Base-by-base conservation (phyloP, 2,329 filamentous ascomycete species). In the Hymenoscyphus fructigenus region DNA sequence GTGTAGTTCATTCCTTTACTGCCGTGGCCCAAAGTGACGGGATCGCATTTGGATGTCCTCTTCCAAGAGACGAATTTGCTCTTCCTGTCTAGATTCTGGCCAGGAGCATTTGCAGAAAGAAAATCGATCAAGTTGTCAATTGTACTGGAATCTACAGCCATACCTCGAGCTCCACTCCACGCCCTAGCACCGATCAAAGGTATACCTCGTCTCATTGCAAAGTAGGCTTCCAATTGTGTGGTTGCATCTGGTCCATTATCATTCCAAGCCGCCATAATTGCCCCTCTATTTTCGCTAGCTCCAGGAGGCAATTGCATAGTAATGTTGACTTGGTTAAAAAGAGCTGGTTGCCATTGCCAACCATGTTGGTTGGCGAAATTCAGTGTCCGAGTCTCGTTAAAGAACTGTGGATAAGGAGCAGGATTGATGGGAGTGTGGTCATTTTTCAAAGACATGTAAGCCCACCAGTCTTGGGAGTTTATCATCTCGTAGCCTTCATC, bases 181-280 rank as follows among this genome's bases (percentile, higher is more conserved):
- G 84, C 79, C 68, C 83, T 83, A 64, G 84, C 81, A 0, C 77
- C 83, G 15, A 85, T 74, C 0, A 82, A 80, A 0, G 83, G 81
- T 20, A 85, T 79, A 0, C 81, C 81, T 20, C 81, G 75, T 2
- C 79, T 76, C 74, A 83, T 81, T 0, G 82, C 78, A 66, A 84
- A 84, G 66, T 83, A 85, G 0, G 81, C 78, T 70, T 85, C 83
- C 1, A 81, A 78, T 63, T 82, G 82, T 0, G 81, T 81, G 0
- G 80, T 79, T 2, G 82, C 79, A 66, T 85, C 84, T 0, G 80
- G 76, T 0, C 83, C 83, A 59, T 81, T 84, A 66, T 86, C 83
- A 64, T 85, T 85, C 84, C 84, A 85, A 14, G 47, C 47, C 2
- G 47, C 47, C 47, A 53, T 23, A 53, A 53, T 53, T 53, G 47